Evolutionary conservation across 139 green algal species (phyloP), one percentile per base, ranked within the genome.

Genomic region (Chlamydomonas sp.): DNA sequence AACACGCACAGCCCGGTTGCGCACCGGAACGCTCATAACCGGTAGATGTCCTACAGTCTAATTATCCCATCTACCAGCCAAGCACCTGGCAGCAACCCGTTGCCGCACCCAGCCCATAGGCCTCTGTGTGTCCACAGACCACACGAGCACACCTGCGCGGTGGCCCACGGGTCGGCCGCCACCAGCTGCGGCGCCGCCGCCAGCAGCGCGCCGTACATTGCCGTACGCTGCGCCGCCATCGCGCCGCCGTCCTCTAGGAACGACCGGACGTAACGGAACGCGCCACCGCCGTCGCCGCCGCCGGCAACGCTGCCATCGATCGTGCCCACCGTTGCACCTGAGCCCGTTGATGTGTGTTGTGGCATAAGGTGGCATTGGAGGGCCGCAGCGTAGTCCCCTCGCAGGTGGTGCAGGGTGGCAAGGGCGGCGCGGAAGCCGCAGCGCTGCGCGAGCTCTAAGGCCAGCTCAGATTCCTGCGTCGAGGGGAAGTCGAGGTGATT

Each of bases 401-500:
- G 59, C 59, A 94, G 77, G 84, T 94, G 91, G 84, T 94, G 91
- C 7, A 92, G 61, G 0, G 87, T 60, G 12, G 91, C 89, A 14
- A 61, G 68, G 10, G 87, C 91, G 20, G 12, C n/a, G 18, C 12
- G 63, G 71, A 92, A 89, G 20, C 79, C 63, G 16, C 75, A 74
- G 2, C 49, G 49, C 1, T 16, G 20, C 7, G 85, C 89, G 18
- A 91, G 71, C 4, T 83, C 6, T 18, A 92, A 68, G 1, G 71
- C 91, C 0, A 5, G 71, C 12, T 89, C 62, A 10, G 89, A 78
- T 79, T 94, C 83, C 77, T 87, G 62, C 6, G 2, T 12, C 18
- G 72, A 57, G 72, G 17, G 72, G 31, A 49, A 49, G 31, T 49
- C 31, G 31, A 49, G 31, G 31, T 49, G 31, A 49, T 49, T 49